These are phyloP conservation scores for Venturia asperata DNA, from an alignment of 2,329 filamentous ascomycete species.

Conservation along the genomic window DNA sequence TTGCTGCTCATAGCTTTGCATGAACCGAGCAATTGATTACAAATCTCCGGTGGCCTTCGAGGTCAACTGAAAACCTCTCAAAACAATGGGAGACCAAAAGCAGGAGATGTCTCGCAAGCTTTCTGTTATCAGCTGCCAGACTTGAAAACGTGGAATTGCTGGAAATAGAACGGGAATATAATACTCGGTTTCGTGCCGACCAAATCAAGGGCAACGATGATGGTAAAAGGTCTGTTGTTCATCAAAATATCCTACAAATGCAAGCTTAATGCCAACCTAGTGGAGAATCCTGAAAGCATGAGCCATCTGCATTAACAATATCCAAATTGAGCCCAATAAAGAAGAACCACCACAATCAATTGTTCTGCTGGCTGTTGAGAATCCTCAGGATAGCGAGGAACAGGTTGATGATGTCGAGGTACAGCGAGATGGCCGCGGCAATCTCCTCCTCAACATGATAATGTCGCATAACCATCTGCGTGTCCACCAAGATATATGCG, in stretches of 20 bases:
- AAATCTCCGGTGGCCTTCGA: no score
- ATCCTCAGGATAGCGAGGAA: constrained; percentile 95
- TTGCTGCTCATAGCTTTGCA: no score
- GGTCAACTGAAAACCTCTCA: no score
- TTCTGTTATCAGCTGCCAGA: no score
- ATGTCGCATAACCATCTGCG: constrained; percentile 88
- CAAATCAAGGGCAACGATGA: no score
- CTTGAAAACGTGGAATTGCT: no score
- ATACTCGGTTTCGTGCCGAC: no score
- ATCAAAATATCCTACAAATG: constrained; percentile 2
- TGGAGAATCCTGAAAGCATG: not conserved
- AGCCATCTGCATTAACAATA: not conserved
- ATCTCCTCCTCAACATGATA: constrained; percentile 99
- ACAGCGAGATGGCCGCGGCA: constrained; percentile 86
- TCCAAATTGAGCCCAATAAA: constrained; percentile 18
- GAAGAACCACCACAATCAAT: constrained; percentile 48
- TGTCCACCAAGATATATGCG: constrained; percentile 92
- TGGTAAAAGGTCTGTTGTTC: not conserved
- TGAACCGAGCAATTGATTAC: no score
- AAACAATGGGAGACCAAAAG: no score
- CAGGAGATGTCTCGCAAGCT: no score
- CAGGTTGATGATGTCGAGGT: constrained; percentile 93
- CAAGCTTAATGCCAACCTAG: not conserved
- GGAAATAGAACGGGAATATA: no score
- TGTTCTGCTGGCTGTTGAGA: constrained; percentile 90